A percentile compares a stretch with the other conserved stretches of the same genome.
phyloP scores from a whole-genome alignment of 2,329 filamentous ascomycete species.

The Penicillium sp. region DNA sequence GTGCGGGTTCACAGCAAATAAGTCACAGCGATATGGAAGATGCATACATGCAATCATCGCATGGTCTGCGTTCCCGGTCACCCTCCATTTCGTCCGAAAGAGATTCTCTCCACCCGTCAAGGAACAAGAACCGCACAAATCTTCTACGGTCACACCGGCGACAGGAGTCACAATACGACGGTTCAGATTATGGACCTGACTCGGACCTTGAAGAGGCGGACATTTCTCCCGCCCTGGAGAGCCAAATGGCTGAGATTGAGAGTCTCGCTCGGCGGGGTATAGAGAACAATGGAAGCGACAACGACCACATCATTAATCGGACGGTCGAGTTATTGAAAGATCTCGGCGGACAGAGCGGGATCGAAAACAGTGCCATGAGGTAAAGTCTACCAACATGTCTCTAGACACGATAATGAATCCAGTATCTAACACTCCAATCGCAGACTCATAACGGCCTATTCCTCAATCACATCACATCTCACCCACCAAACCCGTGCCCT shows the following conservation, averaged over 20 bases:
- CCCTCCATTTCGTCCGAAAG: conserved; percentile 26
- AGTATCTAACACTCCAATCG: not conserved
- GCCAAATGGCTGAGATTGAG: conserved; percentile 54
- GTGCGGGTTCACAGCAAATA: conserved; percentile 29
- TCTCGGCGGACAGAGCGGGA: conserved; percentile 52
- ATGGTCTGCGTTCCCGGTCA: conserved; percentile 28
- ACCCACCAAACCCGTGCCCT: conserved; percentile 59
- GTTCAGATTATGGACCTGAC: conserved; percentile 56
- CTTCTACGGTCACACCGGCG: conserved; percentile 37
- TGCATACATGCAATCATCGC: conserved; percentile 27
- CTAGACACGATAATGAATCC: not conserved
- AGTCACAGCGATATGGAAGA: conserved; percentile 33
- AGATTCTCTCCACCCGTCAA: conserved; percentile 34
- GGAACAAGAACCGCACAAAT: conserved; percentile 39
- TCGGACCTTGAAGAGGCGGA: conserved; percentile 53
- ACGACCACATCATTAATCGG: conserved; percentile 52
- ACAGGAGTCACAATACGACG: conserved; percentile 51
- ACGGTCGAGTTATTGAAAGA: conserved; percentile 52
- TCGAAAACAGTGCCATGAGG: conserved; percentile 56
- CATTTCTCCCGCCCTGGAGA: conserved; percentile 54
- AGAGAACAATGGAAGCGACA: conserved; percentile 51
- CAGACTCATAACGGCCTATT: conserved; percentile 57
- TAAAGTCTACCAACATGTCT: conserved; percentile 32
- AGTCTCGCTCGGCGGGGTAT: conserved; percentile 52
- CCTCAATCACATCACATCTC: conserved; percentile 57